These are phyloP conservation scores for Bodo saltans DNA, from an alignment of 78 protist genomes.

Conservation along the genomic window DNA sequence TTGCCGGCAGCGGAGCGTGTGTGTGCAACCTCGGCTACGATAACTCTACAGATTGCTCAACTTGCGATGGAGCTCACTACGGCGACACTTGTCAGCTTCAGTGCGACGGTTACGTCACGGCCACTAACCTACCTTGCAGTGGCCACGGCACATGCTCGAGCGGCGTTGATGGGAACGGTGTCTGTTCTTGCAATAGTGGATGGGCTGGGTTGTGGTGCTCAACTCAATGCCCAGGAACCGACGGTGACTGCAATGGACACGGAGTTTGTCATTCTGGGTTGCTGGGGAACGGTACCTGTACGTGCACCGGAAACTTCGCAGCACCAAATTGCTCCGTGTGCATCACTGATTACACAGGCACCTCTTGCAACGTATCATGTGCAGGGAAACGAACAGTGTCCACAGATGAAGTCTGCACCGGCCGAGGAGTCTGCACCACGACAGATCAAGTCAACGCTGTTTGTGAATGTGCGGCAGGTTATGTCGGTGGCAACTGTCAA, in stretches of 20 bases:
- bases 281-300: background rate
- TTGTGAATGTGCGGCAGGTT: background rate
- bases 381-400: background rate
- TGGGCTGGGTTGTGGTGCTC: background rate
- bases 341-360: background rate
- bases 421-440: background rate
- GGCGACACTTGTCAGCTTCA: background rate
- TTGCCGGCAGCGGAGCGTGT: conserved; percentile 20
- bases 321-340: background rate
- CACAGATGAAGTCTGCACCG: too few relatives aligned
- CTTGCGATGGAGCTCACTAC: background rate
- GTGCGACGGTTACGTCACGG: background rate
- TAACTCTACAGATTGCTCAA: background rate
- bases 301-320: background rate
- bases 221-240: background rate
- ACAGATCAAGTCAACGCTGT: background rate
- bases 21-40: conserved; percentile 2
- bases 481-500: background rate
- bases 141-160: conserved; percentile 13
- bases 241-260: conserved; percentile 12
- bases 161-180: background rate
- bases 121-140: background rate
- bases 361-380: background rate
- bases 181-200: conserved; percentile 8
- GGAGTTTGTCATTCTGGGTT: background rate